Conservation (phyloP, 345 rosid genomes). For the Eucalyptus pauciflora region DNA sequence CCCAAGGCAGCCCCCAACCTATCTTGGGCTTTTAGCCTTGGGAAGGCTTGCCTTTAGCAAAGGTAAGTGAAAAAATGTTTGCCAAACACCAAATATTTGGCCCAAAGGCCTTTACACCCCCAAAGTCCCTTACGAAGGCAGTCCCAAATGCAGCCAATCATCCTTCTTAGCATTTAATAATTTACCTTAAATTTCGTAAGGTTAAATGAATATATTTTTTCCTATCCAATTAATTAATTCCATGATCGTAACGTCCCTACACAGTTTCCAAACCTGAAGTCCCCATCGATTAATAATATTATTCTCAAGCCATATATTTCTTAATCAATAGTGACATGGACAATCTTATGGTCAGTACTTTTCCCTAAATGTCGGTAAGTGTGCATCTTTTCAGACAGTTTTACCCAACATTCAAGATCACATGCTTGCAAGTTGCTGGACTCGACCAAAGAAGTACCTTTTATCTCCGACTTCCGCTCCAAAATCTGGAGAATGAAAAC, state of each 20-base stretch:
- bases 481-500: background rate
- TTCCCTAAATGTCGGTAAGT: background rate
- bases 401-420: background rate
- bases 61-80: no score
- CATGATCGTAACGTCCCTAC: background rate
- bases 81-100: no score
- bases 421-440: background rate
- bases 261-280: background rate
- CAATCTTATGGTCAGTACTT: background rate
- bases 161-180: background rate
- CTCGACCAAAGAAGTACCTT: background rate
- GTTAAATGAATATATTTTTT: background rate
- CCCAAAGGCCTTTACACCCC: no score
- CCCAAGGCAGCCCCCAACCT: no score
- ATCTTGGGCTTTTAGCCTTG: no score
- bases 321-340: background rate
- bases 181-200: background rate
- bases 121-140: no score
- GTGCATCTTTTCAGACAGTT: background rate
- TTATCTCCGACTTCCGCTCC: background rate
- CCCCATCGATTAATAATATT: background rate
- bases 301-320: no score
- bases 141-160: background rate
- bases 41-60: no score
- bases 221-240: background rate